A percentile compares a stretch with the other conserved stretches of the same genome.
Evolutionary conservation across 352 stramenopile species (phyloP).

Genomic region (Phytophthora pistaciae): DNA sequence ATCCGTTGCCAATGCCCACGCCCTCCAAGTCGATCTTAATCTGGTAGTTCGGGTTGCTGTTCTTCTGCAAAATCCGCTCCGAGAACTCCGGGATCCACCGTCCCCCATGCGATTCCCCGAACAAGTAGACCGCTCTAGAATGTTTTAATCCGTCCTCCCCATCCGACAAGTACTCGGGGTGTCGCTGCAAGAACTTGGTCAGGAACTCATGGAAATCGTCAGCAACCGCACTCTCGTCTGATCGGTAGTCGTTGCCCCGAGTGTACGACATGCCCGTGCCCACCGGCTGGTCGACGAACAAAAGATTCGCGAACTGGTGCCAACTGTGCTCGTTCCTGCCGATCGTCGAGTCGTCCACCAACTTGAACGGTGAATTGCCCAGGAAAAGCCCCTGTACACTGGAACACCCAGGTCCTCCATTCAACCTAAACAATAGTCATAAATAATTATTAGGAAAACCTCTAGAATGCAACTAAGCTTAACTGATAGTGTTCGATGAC

Average conservation of each 20-base stretch:
- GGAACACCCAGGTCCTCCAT: slow-evolving; percentile 84
- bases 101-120: slow-evolving; percentile 97
- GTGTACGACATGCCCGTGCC: slow-evolving; percentile 84
- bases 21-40: slow-evolving; percentile 80
- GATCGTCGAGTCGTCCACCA: slow-evolving; percentile 61
- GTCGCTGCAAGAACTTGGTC: slow-evolving; percentile 91
- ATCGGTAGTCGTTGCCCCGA: slow-evolving; percentile 59
- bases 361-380: slow-evolving; percentile 75
- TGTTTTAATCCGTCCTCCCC: slow-evolving; percentile 47
- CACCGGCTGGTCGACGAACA: slow-evolving; percentile 89
- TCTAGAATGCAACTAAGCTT: no score
- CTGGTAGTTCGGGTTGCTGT: slow-evolving; percentile 46
- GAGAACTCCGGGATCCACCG: slow-evolving; percentile 98
- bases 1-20: slow-evolving; percentile 98
- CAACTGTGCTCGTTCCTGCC: slow-evolving; percentile 79
- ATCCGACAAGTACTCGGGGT: slow-evolving; percentile 73
- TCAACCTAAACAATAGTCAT: slow-evolving; percentile 50
- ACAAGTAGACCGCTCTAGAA: slow-evolving; percentile 93
- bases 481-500: background rate
- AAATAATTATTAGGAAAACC: no score
- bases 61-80: slow-evolving; percentile 92
- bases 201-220: slow-evolving; percentile 96
- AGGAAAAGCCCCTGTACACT: slow-evolving; percentile 85
- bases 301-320: slow-evolving; percentile 76
- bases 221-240: slow-evolving; percentile 55